Base-by-base conservation (phyloP, 2,329 filamentous ascomycete species). In the Pseudomassariella vexata region DNA sequence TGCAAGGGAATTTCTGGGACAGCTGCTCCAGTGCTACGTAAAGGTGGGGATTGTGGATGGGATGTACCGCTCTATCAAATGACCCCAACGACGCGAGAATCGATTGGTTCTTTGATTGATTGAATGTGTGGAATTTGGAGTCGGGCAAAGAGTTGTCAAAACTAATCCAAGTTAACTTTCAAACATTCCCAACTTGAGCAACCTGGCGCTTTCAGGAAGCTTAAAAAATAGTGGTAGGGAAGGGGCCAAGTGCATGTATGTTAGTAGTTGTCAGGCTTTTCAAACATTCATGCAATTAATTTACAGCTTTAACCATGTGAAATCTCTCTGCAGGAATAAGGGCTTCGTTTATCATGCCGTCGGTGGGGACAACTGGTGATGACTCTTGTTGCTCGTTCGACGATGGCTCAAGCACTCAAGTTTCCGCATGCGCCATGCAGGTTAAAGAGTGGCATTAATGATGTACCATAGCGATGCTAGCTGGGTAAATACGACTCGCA, bases 331-430 rank as follows among this genome's bases (percentile, higher is more conserved):
- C 8, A n/a, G 20, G 19, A 30, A 21, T 9, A 22, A 19, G 20
- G 9, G 12, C 17, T 14, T 20, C n/a, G 16, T 33, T 27, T 10
- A 27, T 33, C 23, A 27, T 33, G 24, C 24, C 14, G 24, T 17
- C 22, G 30, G 23, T 33, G 30, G 12, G 24, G 24, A 27, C 20
- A 16, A n/a, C 23, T 18, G 24, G 30, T 24, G 15, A 33, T 33
- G 30, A 33, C 30, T 33, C 30, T 32, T 33, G 7, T 18, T 32
- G 15, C 14, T 21, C 19, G n/a, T n/a, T n/a, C n/a, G n/a, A n/a
- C n/a, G n/a, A n/a, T n/a, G n/a, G n/a, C n/a, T n/a, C n/a, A n/a
- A n/a, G n/a, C n/a, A n/a, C n/a, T n/a, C n/a, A n/a, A n/a, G n/a
- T n/a, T n/a, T n/a, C n/a, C n/a, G n/a, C n/a, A n/a, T n/a, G n/a